Evolutionary conservation across 192 early-diverging fungal species (phyloP), one percentile per base, ranked within the genome.

Genomic region (Backusella liffmaniae): DNA sequence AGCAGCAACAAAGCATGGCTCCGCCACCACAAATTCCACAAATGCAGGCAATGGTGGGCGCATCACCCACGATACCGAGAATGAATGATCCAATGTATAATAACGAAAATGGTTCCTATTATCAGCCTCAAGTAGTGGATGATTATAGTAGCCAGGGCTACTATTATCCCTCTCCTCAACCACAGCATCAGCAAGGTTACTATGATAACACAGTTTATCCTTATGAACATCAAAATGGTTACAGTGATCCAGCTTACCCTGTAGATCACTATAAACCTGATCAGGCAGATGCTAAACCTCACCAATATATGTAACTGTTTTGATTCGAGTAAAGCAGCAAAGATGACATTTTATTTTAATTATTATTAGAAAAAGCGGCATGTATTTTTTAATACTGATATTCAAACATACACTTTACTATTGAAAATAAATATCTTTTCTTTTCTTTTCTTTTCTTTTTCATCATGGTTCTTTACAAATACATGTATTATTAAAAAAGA

Each of bases 151-250:
- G 32, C 2, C 32, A 67, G 10, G 26, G 65, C 6, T 53, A 44
- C 39, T 51, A 49, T n/a, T 69, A 73, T 35, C 77, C 67, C 5
- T 44, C 73, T 12, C 71, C 21, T 16, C 41, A 51, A 26, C 51
- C 37, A 36, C 72, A 62, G n/a, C 72, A 65, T 5, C 51, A 73
- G 7, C 76, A 71, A 13, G 76, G 72, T 51, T 78, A 78, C 65
- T 78, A 78, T 34, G 72, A 78, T 44, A 72, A 78, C 13, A n/a
- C 62, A 26, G 46, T 44, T n/a, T 78, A 78, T 53, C 73, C 73
- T 37, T 73, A 78, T 36, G 77, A 78, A 21, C 53, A 49, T 44
- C 56, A 56, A 29, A 62, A 53, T 4, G 29, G 36, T 4, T 56
- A 39, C 30, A 39, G n/a, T 21, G 42, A 36, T 6, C 73, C 13